Evolutionary conservation across 768 basidiomycete genomes (phyloP).

Genomic region (Kwoniella dejecticola): DNA sequence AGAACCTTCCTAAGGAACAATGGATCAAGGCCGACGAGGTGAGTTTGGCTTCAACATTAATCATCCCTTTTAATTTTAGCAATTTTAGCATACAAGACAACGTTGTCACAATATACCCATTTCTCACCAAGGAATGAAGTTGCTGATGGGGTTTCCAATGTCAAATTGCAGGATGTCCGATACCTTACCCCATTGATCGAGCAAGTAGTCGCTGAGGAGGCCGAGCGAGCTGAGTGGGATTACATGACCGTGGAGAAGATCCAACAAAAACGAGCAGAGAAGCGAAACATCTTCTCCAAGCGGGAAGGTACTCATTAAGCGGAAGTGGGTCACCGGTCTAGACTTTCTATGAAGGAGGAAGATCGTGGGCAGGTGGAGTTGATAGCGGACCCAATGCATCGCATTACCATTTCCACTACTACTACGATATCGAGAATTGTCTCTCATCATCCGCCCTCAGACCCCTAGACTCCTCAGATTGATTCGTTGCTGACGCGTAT

Average conservation of each 20-base stretch:
- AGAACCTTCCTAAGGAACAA: slow-evolving; percentile 74
- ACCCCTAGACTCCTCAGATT: slow-evolving; percentile 7
- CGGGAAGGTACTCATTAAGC: slow-evolving; percentile 14
- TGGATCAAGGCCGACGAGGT: slow-evolving; percentile 80
- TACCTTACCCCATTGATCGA: slow-evolving; percentile 80
- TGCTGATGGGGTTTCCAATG: too few relatives aligned
- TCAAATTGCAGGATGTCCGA: slow-evolving; percentile 75
- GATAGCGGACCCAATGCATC: slow-evolving; percentile 14
- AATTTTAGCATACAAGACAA: too few relatives aligned
- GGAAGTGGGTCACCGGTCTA: neutral
- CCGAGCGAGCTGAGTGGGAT: slow-evolving; percentile 81
- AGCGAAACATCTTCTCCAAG: slow-evolving; percentile 26
- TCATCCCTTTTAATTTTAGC: too few relatives aligned
- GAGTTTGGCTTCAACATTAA: slow-evolving; percentile 46
- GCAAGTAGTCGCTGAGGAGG: slow-evolving; percentile 71
- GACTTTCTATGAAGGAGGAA: too few relatives aligned
- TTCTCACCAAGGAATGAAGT: too few relatives aligned
- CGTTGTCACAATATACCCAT: too few relatives aligned
- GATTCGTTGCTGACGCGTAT: neutral
- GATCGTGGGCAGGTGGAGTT: neutral
- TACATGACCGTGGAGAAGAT: slow-evolving; percentile 66
- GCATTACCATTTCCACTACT: slow-evolving; percentile 6
- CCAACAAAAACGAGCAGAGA: slow-evolving; percentile 56
- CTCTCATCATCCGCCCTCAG: slow-evolving; percentile 17
- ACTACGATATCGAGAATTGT: slow-evolving; percentile 4